Evolutionary conservation across 2,329 filamentous ascomycete genomes (phyloP).

Genomic region (Zopfia rhizophila): DNA sequence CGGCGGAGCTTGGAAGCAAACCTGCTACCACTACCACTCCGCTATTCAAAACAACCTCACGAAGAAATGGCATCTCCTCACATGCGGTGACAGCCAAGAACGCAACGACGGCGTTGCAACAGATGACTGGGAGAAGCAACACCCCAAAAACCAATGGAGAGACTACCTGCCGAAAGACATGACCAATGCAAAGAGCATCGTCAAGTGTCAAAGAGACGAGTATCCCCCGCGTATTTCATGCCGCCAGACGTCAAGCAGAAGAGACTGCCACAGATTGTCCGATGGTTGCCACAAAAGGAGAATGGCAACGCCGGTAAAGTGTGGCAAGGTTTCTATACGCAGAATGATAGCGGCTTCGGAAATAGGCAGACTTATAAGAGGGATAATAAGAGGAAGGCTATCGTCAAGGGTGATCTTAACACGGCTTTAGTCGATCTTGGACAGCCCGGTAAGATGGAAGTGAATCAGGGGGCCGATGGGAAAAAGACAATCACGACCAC

Average conservation of each 20-base stretch:
- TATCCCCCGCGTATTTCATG: constrained; percentile 7
- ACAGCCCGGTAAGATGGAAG: background rate
- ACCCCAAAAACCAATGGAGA: constrained; percentile 8
- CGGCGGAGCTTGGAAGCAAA: background rate
- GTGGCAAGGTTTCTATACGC: constrained; percentile 1
- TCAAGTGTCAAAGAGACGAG: constrained; percentile 6
- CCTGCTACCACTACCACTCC: constrained; percentile 16
- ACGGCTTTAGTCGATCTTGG: background rate
- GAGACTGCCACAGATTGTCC: constrained; percentile 1
- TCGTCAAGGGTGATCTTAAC: background rate
- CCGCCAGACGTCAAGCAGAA: constrained; percentile 1
- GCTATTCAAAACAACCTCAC: constrained; percentile 8
- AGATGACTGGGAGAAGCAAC: constrained; percentile 1
- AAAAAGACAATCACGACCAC: constrained; percentile 8
- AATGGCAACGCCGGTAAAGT: constrained; percentile 6
- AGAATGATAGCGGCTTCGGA: constrained; percentile 8
- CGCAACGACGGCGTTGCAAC: constrained; percentile 4
- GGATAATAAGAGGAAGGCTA: background rate
- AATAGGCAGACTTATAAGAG: constrained; percentile 4
- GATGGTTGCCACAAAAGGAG: constrained; percentile 3
- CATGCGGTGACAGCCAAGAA: constrained; percentile 5
- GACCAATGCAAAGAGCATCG: constrained; percentile 1
- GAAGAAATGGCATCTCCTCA: background rate
- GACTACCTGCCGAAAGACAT: constrained; percentile 8
- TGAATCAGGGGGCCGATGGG: background rate